Evolutionary conservation across 768 basidiomycete species (phyloP).

Genomic region (Suillus tomentosus): DNA sequence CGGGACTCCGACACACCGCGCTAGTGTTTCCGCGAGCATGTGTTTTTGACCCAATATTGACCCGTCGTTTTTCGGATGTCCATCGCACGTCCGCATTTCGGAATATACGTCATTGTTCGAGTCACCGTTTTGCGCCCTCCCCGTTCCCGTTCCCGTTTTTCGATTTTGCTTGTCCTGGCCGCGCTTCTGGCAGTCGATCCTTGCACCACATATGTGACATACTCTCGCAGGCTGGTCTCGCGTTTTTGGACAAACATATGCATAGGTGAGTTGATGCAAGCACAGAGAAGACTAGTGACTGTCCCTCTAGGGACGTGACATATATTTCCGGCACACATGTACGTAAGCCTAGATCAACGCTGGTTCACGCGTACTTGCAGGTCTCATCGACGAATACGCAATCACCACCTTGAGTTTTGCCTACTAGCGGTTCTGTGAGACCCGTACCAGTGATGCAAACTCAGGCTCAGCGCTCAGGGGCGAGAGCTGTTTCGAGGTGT

Average conservation of each 20-base stretch:
- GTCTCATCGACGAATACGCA: neutral
- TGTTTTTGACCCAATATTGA: conserved; percentile 7
- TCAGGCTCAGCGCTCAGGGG: neutral
- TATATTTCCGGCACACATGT: neutral
- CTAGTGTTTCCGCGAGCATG: conserved; percentile 17
- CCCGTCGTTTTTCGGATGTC: neutral
- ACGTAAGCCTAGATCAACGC: neutral
- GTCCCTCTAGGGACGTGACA: neutral
- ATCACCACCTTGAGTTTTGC: neutral
- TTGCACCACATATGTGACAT: neutral
- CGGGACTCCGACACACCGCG: conserved; percentile 43
- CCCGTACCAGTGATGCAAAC: neutral
- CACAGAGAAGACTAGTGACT: neutral
- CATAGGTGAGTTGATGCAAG: neutral
- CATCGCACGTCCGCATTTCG: conserved; percentile 1
- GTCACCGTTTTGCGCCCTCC: neutral
- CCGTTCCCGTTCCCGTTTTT: neutral
- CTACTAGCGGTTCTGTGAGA: neutral
- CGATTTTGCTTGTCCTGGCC: neutral
- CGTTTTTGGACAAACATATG: neutral
- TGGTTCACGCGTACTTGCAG: neutral
- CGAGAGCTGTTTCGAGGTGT: conserved; percentile 1
- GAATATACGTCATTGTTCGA: neutral
- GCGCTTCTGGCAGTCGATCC: neutral
- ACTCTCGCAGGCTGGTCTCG: neutral